phyloP scores from a whole-genome alignment of 2,329 filamentous ascomycete genomes.

The Botrytis squamosa region DNA sequence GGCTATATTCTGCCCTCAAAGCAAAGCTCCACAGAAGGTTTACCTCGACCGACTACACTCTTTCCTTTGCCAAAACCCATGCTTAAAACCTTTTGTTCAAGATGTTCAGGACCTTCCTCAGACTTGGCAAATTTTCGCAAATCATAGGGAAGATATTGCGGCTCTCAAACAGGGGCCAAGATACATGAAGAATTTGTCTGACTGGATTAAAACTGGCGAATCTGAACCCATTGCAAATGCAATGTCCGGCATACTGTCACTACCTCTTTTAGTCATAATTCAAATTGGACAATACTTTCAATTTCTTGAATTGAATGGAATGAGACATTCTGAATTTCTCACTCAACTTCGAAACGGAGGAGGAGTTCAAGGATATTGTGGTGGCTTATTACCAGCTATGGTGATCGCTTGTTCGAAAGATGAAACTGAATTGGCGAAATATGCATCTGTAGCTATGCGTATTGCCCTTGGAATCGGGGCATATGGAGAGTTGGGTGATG shows the following conservation, averaged over 20 bases:
- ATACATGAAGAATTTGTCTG: neutral
- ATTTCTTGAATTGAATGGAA: constrained; percentile 19
- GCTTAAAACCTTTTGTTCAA: neutral
- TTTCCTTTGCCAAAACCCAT: constrained; percentile 22
- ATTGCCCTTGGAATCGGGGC: constrained; percentile 23
- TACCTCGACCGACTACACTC: constrained; percentile 11
- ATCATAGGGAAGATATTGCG: neutral
- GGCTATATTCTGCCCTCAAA: constrained; percentile 17
- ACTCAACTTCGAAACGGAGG: constrained; percentile 10
- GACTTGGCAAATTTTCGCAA: constrained; percentile 3
- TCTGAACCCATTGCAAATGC: neutral
- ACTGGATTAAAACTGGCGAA: neutral
- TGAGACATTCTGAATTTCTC: constrained; percentile 20
- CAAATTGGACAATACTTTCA: constrained; percentile 22
- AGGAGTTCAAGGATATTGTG: constrained; percentile 27
- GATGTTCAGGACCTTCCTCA: constrained; percentile 18
- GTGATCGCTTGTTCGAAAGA: constrained; percentile 20
- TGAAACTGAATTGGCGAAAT: constrained; percentile 20
- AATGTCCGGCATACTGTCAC: constrained; percentile 20
- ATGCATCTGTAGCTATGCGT: constrained; percentile 17
- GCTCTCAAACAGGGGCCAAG: constrained; percentile 4
- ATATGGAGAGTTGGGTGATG: constrained; percentile 24
- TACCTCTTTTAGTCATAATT: constrained; percentile 15
- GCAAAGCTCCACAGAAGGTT: constrained; percentile 3
- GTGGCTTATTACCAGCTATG: constrained; percentile 22